phyloP scores from a whole-genome alignment of 805 yeast species.

The Saturnispora quitensis region DNA sequence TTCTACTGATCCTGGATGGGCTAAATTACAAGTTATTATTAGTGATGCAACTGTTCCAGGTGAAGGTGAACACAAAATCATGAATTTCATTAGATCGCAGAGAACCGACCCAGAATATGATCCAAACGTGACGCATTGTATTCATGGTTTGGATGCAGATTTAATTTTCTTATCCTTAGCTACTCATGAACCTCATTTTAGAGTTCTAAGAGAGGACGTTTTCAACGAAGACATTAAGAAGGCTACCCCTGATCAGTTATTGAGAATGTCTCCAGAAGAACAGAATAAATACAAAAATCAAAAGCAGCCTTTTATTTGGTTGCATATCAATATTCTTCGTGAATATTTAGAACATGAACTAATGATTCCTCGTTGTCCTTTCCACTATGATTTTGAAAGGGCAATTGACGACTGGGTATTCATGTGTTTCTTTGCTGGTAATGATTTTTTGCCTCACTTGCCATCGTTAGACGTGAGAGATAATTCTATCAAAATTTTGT shows the following conservation, averaged over 20 bases:
- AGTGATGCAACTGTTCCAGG: slow-evolving; percentile 98
- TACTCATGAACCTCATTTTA: slow-evolving; percentile 95
- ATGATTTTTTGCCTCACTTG: slow-evolving; percentile 93
- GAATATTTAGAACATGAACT: slow-evolving; percentile 85
- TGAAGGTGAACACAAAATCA: slow-evolving; percentile 97
- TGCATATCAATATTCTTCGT: slow-evolving; percentile 77
- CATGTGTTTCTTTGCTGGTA: slow-evolving; percentile 97
- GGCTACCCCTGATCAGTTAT: slow-evolving; percentile 37
- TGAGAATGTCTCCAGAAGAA: slow-evolving; percentile 52
- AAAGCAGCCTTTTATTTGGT: slow-evolving; percentile 86
- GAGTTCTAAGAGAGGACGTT: slow-evolving; percentile 91
- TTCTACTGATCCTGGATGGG: slow-evolving; percentile 90
- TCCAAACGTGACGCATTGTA: slow-evolving; percentile 92
- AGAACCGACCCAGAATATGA: slow-evolving; percentile 78
- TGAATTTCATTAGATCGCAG: slow-evolving; percentile 90
- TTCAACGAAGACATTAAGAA: slow-evolving; percentile 61
- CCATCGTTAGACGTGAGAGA: slow-evolving; percentile 94
- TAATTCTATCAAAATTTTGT: slow-evolving; percentile 77
- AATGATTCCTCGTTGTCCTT: slow-evolving; percentile 55
- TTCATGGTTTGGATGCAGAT: slow-evolving; percentile 97
- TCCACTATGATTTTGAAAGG: slow-evolving; percentile 80
- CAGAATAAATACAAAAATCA: slow-evolving; percentile 34
- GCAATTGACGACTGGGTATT: slow-evolving; percentile 99
- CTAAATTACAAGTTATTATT: slow-evolving; percentile 74
- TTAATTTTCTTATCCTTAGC: slow-evolving; percentile 91